A percentile compares a stretch with the other conserved stretches of the same genome.
These are phyloP conservation scores for Brassica incana DNA, from an alignment of 345 rosid genomes.

Conservation along the genomic window DNA sequence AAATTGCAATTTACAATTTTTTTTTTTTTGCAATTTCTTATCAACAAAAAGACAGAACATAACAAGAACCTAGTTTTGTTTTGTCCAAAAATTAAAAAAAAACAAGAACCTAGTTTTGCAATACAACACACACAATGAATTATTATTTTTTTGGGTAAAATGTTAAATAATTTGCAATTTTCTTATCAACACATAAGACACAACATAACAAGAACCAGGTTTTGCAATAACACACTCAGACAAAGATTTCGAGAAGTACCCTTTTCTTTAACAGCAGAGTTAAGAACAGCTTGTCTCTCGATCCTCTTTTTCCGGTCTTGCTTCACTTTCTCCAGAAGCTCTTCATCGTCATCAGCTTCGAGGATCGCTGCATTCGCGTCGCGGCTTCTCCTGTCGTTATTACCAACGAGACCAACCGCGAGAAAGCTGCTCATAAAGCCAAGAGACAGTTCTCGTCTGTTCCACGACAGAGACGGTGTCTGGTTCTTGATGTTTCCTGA, in stretches of 20 bases:
- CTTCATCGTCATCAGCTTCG: constrained; percentile 91
- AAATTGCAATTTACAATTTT: too few species aligned
- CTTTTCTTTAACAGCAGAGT: constrained; percentile 68
- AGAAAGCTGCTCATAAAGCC: constrained; percentile 52
- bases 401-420: constrained; percentile 41
- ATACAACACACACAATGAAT: too few species aligned
- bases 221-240: not conserved
- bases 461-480: constrained; percentile 37
- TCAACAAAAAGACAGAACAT: too few species aligned
- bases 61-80: too few species aligned
- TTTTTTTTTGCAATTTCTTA: too few species aligned
- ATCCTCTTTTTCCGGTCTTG: constrained; percentile 83
- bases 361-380: constrained; percentile 76
- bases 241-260: constrained; percentile 42
- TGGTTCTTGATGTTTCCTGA: constrained; percentile 39
- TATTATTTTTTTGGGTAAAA: too few species aligned
- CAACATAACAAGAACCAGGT: not conserved
- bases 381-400: constrained; percentile 30
- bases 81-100: too few species aligned
- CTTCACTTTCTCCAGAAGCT: constrained; percentile 85
- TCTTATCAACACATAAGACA: not conserved
- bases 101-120: too few species aligned
- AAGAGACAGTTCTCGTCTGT: constrained; percentile 57
- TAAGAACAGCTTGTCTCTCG: constrained; percentile 78
- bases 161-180: not conserved